A percentile compares a stretch with the other conserved stretches of the same genome.
Evolutionary conservation across 164 flowering plant genomes (phyloP).

Genomic region (Buxus sempervirens): DNA sequence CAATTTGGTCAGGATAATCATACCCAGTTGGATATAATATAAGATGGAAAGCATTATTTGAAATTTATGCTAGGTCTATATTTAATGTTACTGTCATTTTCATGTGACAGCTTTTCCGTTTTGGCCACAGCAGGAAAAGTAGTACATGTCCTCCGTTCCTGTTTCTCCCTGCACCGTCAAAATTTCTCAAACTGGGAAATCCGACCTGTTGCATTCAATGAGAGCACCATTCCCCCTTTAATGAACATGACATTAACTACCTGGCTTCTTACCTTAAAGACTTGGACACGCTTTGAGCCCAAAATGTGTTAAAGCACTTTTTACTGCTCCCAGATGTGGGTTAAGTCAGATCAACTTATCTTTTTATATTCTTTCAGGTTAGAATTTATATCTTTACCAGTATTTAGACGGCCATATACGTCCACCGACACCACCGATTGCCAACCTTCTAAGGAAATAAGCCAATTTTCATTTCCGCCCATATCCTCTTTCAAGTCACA

Average conservation of each 20-base stretch:
- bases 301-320: too few species aligned
- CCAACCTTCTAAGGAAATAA: not conserved
- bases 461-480: constrained; percentile 5
- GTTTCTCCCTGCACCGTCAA: not conserved
- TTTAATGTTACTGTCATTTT: constrained; percentile 2
- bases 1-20: not conserved
- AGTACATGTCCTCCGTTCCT: not conserved
- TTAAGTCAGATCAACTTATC: too few species aligned
- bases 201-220: constrained; percentile 12
- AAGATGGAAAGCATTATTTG: not conserved
- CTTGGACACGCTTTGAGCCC: too few species aligned
- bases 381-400: not conserved
- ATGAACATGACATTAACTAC: too few species aligned
- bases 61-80: not conserved
- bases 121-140: not conserved
- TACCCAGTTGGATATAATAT: not conserved
- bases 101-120: constrained; percentile 6
- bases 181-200: constrained; percentile 5
- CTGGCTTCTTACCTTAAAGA: too few species aligned
- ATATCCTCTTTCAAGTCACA: not conserved
- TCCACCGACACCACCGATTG: constrained; percentile 6
- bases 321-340: too few species aligned
- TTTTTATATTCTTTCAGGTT: too few species aligned
- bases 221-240: not conserved
- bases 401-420: not conserved